Conservation (phyloP, 352 stramenopile genomes). For the Phytophthora hybrid region DNA sequence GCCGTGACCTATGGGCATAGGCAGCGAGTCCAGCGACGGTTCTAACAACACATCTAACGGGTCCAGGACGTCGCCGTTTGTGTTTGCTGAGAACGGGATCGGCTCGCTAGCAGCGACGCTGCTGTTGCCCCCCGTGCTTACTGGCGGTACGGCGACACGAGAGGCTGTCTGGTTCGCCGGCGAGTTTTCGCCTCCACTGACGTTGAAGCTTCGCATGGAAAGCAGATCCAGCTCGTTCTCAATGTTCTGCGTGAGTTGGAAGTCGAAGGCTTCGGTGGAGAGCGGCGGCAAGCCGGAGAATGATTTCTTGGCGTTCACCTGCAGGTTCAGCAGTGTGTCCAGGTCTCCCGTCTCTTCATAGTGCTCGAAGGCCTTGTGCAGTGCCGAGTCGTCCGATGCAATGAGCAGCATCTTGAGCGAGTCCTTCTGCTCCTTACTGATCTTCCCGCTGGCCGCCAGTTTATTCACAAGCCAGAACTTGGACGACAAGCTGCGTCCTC, state of each 20-base stretch:
- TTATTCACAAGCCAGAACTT: constrained; percentile 91
- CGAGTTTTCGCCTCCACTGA: constrained; percentile 22
- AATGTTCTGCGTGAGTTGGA: constrained; percentile 83
- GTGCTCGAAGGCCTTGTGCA: constrained; percentile 79
- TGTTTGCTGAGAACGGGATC: constrained; percentile 46
- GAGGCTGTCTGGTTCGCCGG: constrained; percentile 25
- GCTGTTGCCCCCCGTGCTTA: constrained; percentile 19
- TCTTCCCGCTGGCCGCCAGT: constrained; percentile 79
- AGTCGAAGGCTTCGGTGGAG: constrained; percentile 72
- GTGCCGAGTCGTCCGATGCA: constrained; percentile 71
- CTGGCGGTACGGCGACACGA: constrained; percentile 13
- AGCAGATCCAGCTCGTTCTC: constrained; percentile 83
- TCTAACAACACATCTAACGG: constrained; percentile 68
- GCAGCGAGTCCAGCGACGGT: constrained; percentile 55
- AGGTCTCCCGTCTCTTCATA: constrained; percentile 86
- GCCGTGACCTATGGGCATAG: constrained; percentile 77
- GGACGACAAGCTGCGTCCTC: constrained; percentile 77
- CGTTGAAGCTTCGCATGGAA: constrained; percentile 71
- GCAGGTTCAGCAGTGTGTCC: constrained; percentile 73
- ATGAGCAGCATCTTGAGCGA: constrained; percentile 86
- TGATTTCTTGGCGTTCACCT: constrained; percentile 70
- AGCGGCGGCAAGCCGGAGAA: constrained; percentile 68
- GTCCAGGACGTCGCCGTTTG: constrained; percentile 52
- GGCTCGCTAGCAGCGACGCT: constrained; percentile 38
- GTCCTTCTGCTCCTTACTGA: constrained; percentile 85